phyloP scores from a whole-genome alignment of 805 yeast species.

The Candida endomychidarum region DNA sequence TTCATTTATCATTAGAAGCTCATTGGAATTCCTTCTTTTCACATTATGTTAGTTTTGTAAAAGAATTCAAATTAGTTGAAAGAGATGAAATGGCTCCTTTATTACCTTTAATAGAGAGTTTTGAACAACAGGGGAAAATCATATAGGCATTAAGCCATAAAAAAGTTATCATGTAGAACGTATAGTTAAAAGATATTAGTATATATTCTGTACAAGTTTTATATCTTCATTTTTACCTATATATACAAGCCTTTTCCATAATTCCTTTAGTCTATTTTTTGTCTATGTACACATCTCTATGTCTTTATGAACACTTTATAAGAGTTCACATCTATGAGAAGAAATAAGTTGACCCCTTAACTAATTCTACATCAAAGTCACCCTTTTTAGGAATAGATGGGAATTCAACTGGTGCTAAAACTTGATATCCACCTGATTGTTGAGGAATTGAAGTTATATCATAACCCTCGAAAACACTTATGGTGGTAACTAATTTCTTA shows the following conservation, averaged over 20 bases:
- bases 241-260: slow-evolving; percentile 1
- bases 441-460: slow-evolving; percentile 19
- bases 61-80: slow-evolving; percentile 81
- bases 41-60: slow-evolving; percentile 84
- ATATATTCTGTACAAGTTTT: slow-evolving; percentile 6
- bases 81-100: slow-evolving; percentile 78
- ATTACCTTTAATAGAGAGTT: slow-evolving; percentile 67
- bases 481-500: slow-evolving; percentile 62
- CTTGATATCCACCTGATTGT: slow-evolving; percentile 30
- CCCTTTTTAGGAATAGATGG: slow-evolving; percentile 81
- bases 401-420: slow-evolving; percentile 66
- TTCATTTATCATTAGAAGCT: slow-evolving; percentile 91
- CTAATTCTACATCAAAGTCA: slow-evolving; percentile 72
- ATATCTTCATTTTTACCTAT: slow-evolving; percentile 1
- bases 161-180: no score
- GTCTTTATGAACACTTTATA: background rate
- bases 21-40: slow-evolving; percentile 98
- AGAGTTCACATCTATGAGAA: slow-evolving; percentile 42
- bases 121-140: slow-evolving; percentile 87
- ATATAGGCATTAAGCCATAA: slow-evolving; percentile 22
- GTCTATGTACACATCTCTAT: no score
- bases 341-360: slow-evolving; percentile 76
- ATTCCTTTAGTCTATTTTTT: slow-evolving; percentile 1
- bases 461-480: slow-evolving; percentile 50
- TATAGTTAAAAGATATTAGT: background rate